Percentiles rank a stretch among this genome's conserved stretches.
Evolutionary conservation across 2,329 filamentous ascomycete genomes (phyloP).

Genomic region (Trichoderma asperellum): DNA sequence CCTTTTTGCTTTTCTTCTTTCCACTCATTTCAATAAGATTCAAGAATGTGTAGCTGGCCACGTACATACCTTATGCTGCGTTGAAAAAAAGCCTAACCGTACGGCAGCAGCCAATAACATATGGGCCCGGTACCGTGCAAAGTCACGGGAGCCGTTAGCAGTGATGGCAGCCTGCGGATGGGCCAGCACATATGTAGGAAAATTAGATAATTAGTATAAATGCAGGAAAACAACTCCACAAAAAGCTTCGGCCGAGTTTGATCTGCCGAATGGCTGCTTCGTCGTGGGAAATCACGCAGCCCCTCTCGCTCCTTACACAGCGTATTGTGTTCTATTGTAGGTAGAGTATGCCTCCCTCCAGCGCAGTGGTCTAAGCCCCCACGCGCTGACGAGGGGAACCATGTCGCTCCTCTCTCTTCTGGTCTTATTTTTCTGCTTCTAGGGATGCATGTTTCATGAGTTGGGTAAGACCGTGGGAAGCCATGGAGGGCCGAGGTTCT

Average conservation of each 20-base stretch:
- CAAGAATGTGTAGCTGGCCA: neutral
- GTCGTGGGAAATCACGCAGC: constrained; percentile 24
- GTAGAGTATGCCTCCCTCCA: neutral
- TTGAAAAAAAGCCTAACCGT: neutral
- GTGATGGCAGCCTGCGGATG: constrained; percentile 11
- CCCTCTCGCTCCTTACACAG: constrained; percentile 4
- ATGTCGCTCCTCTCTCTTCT: neutral
- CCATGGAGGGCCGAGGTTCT: neutral
- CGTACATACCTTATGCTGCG: neutral
- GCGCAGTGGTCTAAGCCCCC: neutral
- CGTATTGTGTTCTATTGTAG: neutral
- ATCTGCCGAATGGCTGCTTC: constrained; percentile 1
- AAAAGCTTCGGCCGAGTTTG: neutral
- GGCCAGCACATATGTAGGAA: too few relatives aligned
- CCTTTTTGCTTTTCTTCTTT: neutral
- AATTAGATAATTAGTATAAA: too few relatives aligned
- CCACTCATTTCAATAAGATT: neutral
- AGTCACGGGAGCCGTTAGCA: neutral
- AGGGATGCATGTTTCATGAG: constrained; percentile 13
- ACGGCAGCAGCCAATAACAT: neutral
- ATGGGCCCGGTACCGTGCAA: neutral
- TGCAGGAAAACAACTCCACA: neutral
- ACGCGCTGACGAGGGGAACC: constrained; percentile 22
- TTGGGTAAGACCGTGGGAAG: neutral
- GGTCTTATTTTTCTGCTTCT: neutral